Percentiles rank a stretch among this genome's conserved stretches.
These are phyloP conservation scores for Hirschfeldia incana DNA, from an alignment of 345 rosid species.

Conservation along the genomic window DNA sequence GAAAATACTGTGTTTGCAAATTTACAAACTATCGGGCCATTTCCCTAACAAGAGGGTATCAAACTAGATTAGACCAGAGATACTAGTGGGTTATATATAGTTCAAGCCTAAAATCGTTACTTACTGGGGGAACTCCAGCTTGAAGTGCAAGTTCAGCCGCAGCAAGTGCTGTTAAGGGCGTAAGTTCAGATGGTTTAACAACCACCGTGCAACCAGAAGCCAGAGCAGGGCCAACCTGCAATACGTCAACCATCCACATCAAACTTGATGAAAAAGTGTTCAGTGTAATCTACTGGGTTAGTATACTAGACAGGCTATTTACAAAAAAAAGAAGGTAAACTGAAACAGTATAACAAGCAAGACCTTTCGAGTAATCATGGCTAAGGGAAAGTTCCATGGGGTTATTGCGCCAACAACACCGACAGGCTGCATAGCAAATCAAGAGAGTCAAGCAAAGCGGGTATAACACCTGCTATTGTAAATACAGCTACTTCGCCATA, in stretches of 20 bases:
- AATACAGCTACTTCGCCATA: background rate
- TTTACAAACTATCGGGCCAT: conserved; percentile 6
- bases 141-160: conserved; percentile 93
- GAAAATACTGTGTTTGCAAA: background rate
- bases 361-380: conserved; percentile 99
- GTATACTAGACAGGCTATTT: conserved; percentile 14
- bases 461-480: background rate
- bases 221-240: conserved; percentile 97
- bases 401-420: conserved; percentile 96
- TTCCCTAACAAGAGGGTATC: conserved; percentile 11
- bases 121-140: conserved; percentile 98
- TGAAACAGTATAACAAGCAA: conserved; percentile 9
- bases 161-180: conserved; percentile 93
- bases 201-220: conserved; percentile 98
- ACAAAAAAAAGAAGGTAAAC: background rate
- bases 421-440: conserved; percentile 64
- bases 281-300: background rate
- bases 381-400: conserved; percentile 99
- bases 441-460: conserved; percentile 16
- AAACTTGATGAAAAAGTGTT: conserved; percentile 3
- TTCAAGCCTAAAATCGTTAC: conserved; percentile 34
- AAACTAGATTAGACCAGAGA: conserved; percentile 17
- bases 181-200: conserved; percentile 92
- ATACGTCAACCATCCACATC: conserved; percentile 29
- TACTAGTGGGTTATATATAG: background rate